Conservation (phyloP, 208 protist species). For the Leishmania arabica region DNA sequence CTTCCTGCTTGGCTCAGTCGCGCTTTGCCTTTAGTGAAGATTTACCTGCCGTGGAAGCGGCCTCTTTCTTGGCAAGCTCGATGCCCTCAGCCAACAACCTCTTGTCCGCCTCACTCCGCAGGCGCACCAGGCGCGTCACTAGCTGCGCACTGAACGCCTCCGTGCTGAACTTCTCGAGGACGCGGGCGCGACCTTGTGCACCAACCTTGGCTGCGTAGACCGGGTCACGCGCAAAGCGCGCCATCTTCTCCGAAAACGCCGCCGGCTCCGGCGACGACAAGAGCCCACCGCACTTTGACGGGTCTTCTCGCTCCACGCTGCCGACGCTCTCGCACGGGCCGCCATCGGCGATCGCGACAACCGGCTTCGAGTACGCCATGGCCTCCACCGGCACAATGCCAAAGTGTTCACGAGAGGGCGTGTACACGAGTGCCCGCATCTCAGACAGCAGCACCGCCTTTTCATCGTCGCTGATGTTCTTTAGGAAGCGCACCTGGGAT, state of each 20-base stretch:
- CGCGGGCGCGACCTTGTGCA: slow-evolving; percentile 45
- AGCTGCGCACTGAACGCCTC: slow-evolving; percentile 62
- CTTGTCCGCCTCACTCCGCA: slow-evolving; percentile 17
- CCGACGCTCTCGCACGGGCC: slow-evolving; percentile 92
- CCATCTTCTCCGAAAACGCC: slow-evolving; percentile 68
- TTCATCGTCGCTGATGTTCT: slow-evolving; percentile 78
- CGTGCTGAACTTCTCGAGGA: slow-evolving; percentile 44
- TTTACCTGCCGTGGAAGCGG: slow-evolving; percentile 6
- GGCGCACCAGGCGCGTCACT: slow-evolving; percentile 27
- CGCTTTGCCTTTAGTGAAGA: slow-evolving; percentile 5
- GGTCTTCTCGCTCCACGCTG: slow-evolving; percentile 28
- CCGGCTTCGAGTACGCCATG: slow-evolving; percentile 74
- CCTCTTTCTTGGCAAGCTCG: slow-evolving; percentile 3
- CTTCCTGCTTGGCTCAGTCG: neutral
- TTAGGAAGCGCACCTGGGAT: slow-evolving; percentile 69
- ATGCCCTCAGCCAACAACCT: slow-evolving; percentile 11
- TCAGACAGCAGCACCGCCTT: slow-evolving; percentile 72
- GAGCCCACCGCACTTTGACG: slow-evolving; percentile 42
- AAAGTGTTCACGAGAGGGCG: slow-evolving; percentile 95
- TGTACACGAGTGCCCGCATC: slow-evolving; percentile 92
- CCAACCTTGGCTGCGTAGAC: slow-evolving; percentile 37
- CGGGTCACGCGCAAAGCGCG: slow-evolving; percentile 36
- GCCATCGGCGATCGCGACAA: slow-evolving; percentile 92
- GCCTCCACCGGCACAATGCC: slow-evolving; percentile 93
- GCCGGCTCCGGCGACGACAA: slow-evolving; percentile 58